Evolutionary conservation across 139 green algal genomes (phyloP).

Genomic region (Yamagishiella unicocca): DNA sequence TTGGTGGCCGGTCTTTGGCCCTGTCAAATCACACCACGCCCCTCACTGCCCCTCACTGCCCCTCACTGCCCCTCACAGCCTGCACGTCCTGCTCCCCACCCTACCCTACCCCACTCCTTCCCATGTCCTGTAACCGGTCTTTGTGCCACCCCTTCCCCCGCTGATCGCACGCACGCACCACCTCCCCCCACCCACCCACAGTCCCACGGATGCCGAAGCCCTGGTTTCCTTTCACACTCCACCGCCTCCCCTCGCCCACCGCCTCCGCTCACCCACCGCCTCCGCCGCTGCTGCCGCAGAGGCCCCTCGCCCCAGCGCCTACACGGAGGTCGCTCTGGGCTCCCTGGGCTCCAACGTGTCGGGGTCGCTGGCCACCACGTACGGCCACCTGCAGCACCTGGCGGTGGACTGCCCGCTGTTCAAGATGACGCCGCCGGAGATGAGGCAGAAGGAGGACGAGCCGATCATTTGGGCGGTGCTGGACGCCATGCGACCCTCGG

Average conservation of each 20-base stretch:
- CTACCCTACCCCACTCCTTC: too few species aligned
- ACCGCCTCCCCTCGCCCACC: not conserved
- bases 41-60: too few species aligned
- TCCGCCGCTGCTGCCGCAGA: not conserved
- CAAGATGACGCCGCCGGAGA: constrained; percentile 25
- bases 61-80: too few species aligned
- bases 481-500: constrained; percentile 35
- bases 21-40: too few species aligned
- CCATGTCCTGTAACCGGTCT: too few species aligned
- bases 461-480: constrained; percentile 31
- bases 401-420: constrained; percentile 57
- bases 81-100: too few species aligned
- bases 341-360: constrained; percentile 12
- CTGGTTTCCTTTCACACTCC: too few species aligned
- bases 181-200: too few species aligned
- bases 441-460: constrained; percentile 7
- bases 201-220: too few species aligned
- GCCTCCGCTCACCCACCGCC: not conserved
- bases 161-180: too few species aligned
- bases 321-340: constrained; percentile 17
- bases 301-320: constrained; percentile 16
- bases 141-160: too few species aligned
- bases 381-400: constrained; percentile 42
- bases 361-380: not conserved
- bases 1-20: too few species aligned